These are phyloP conservation scores for Phytopythium vexans DNA, from an alignment of 352 stramenopile species.

Conservation along the genomic window DNA sequence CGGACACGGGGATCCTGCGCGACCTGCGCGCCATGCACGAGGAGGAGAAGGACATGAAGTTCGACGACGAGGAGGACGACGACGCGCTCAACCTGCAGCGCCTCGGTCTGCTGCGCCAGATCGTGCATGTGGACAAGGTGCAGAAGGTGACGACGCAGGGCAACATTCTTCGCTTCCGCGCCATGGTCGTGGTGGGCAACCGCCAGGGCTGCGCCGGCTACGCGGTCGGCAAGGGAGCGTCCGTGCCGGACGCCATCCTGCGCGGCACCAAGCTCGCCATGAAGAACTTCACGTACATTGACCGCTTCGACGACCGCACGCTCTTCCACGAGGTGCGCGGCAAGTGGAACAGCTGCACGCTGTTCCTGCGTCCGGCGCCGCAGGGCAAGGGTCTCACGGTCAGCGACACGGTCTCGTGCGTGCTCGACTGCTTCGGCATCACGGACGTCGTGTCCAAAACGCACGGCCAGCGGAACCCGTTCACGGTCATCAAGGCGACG, in stretches of 20 bases:
- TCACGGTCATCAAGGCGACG: slow-evolving; percentile 93
- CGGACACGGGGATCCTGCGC: slow-evolving; percentile 52
- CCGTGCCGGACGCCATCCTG: slow-evolving; percentile 84
- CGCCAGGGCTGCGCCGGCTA: slow-evolving; percentile 91
- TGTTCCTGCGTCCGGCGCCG: slow-evolving; percentile 81
- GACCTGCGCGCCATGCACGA: slow-evolving; percentile 71
- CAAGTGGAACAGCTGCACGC: slow-evolving; percentile 95
- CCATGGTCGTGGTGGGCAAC: slow-evolving; percentile 93
- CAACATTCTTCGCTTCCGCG: slow-evolving; percentile 91
- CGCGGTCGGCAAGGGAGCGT: slow-evolving; percentile 90
- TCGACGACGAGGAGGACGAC: slow-evolving; percentile 59
- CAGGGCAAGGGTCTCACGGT: slow-evolving; percentile 74
- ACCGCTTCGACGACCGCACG: slow-evolving; percentile 91
- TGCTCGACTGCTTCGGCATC: slow-evolving; percentile 91
- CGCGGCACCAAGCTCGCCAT: slow-evolving; percentile 89
- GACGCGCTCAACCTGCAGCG: slow-evolving; percentile 62
- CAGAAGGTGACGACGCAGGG: slow-evolving; percentile 90
- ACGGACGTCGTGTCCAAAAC: slow-evolving; percentile 91
- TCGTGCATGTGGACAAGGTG: slow-evolving; percentile 81
- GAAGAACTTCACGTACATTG: slow-evolving; percentile 94
- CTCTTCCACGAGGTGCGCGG: slow-evolving; percentile 91
- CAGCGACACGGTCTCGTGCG: slow-evolving; percentile 77
- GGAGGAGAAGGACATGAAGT: slow-evolving; percentile 70
- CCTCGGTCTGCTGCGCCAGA: slow-evolving; percentile 71
- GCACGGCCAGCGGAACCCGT: slow-evolving; percentile 93